Conservation (phyloP, 2,329 filamentous ascomycete species). For the Emergomyces orientalis region DNA sequence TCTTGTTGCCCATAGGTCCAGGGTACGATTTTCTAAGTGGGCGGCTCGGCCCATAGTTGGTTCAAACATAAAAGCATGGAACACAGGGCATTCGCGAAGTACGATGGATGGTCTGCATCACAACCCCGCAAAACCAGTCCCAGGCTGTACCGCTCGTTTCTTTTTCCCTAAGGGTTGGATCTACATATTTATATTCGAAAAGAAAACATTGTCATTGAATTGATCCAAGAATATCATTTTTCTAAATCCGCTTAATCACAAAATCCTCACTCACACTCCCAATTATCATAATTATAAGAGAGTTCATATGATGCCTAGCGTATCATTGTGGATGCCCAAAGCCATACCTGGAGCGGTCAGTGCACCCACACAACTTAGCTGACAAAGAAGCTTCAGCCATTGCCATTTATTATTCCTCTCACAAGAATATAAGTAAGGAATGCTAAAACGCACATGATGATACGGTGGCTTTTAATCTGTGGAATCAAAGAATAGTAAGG, state of each 20-base stretch:
- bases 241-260: not conserved
- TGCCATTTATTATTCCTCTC: not conserved
- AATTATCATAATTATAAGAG: not conserved
- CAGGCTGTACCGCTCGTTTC: not conserved
- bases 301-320: not conserved
- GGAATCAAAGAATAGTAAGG: not conserved
- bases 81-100: not conserved
- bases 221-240: not conserved
- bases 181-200: not conserved
- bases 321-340: not conserved
- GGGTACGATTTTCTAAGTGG: no score
- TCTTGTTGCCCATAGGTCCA: no score
- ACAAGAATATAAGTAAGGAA: not conserved
- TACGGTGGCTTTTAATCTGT: no score
- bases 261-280: not conserved
- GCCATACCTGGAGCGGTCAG: not conserved
- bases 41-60: not conserved
- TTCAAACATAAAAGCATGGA: not conserved
- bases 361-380: not conserved
- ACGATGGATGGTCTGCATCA: not conserved
- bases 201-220: not conserved
- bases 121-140: not conserved
- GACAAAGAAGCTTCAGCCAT: not conserved
- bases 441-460: no score
- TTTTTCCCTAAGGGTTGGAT: not conserved